phyloP scores from a whole-genome alignment of 2,329 filamentous ascomycete genomes.

The Xylariomycetidae sp. region DNA sequence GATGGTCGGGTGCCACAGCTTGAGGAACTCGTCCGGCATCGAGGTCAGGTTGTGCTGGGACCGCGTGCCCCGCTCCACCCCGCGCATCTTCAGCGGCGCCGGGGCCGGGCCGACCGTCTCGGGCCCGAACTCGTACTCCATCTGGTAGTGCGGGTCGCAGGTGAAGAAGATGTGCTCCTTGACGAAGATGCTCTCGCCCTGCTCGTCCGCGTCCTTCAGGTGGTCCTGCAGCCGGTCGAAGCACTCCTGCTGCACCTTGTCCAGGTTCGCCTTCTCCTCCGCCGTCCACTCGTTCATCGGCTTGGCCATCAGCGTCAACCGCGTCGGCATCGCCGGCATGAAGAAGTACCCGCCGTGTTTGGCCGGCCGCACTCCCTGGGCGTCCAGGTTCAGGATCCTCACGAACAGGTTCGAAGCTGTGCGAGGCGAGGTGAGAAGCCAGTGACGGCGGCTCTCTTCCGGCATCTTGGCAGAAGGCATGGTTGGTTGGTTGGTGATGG shows the following conservation, averaged over 20 bases:
- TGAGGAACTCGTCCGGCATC: slow-evolving; percentile 13
- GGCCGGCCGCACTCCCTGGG: slow-evolving; percentile 7
- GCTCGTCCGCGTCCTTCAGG: slow-evolving; percentile 7
- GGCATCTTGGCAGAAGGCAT: no score
- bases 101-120: not conserved
- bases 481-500: no score
- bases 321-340: slow-evolving; percentile 3
- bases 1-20: slow-evolving; percentile 11
- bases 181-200: slow-evolving; percentile 7
- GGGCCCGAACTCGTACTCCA: slow-evolving; percentile 3
- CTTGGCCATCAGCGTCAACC: slow-evolving; percentile 3
- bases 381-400: slow-evolving; percentile 10
- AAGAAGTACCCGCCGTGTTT: slow-evolving; percentile 14
- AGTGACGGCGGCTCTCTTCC: slow-evolving; percentile 10
- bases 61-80: slow-evolving; percentile 4
- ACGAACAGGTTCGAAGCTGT: slow-evolving; percentile 15
- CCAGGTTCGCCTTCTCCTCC: slow-evolving; percentile 1
- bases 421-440: slow-evolving; percentile 14
- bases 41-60: slow-evolving; percentile 9
- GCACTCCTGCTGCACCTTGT: slow-evolving; percentile 1
- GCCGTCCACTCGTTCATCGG: slow-evolving; percentile 3
- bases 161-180: slow-evolving; percentile 12
- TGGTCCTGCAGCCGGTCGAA: slow-evolving; percentile 9
- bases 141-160: slow-evolving; percentile 3
- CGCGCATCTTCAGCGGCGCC: not conserved